Base-by-base conservation (phyloP, 495 filamentous ascomycete genomes). In the Daldinia grandis region DNA sequence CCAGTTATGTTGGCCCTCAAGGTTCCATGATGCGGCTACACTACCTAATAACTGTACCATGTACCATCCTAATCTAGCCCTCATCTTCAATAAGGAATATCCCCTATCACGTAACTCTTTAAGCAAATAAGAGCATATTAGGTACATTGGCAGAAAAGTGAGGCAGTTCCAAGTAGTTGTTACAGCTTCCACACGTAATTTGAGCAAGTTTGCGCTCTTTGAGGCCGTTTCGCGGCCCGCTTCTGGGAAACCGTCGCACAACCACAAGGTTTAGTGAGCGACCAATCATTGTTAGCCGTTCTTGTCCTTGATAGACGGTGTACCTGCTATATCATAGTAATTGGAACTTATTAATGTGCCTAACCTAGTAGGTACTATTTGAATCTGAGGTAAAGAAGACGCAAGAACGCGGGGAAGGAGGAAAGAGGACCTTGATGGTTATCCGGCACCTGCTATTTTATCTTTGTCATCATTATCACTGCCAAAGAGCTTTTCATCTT, bases 151-250 rank as follows among this genome's bases (percentile, higher is more conserved):
- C 15, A 53, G 19, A 2, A 47, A 47, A 12, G 1, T 10, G 42
- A 47, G 42, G 0, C 19, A 47, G 42, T 47, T 47, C n/a, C n/a
- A n/a, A n/a, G 3, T 21, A 9, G 19, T 24, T 24, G 42, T 47
- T 47, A 47, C 42, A 35, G 42, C 7, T 25, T 60, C n/a, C 15
- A 42, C 28, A 60, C 49, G 49, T 56, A 68, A 57, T 42, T 40
- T 73, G 70, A 73, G 70, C 70, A 73, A 73, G 70, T 73, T 73
- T 73, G 70, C 70, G 70, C 65, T 56, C n/a, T 64, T 73, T 73
- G 70, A 73, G 70, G 44, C 56, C 60, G 61, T 68, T 73, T 68
- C 61, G 50, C 42, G 70, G 38, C 65, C 70, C 70, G 65, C 70
- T 68, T 68, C 40, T 44, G 42, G 61, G 15, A 60, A 17, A 63